Base-by-base conservation (phyloP, 1,139 yeast genomes). In the Suzukiozyma palmioleophila region DNA sequence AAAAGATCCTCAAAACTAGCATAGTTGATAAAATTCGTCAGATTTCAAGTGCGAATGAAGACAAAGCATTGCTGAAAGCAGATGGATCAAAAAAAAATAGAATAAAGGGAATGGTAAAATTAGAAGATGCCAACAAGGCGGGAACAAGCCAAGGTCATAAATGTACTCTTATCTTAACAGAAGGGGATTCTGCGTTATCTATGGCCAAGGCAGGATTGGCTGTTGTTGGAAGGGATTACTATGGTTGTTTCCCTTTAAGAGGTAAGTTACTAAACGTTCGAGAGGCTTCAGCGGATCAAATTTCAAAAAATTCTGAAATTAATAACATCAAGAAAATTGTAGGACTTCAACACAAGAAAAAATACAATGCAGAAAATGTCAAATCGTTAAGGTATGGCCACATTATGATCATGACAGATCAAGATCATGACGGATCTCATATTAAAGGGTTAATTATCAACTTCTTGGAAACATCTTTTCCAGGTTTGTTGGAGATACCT, bases 321-420 rank as follows among this genome's bases (percentile, higher is more conserved):
- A 94, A 88, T 58, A 95, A 97, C 4, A 79, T 94, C 53, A 94
- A 94, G 57, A 92, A 90, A 59, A 94, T 94, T 52, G 84, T 94
- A 69, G 99, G 99, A 18, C 69, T 94, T 42, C 97, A 90, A 60
- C 98, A 94, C 62, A 88, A 86, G 52, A 90, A 89, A 64, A 74
- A 71, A 32, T 94, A 94, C 59, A 65, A 62, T 13, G 48, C 60
- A 0, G 82, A 81, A 28, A 84, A 81, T 50, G 73, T 86, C 8
- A 78, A 77, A 43, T 81, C 83, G 9, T 69, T 94, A 46, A 80
- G 99, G 57, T 94, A 94, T 57, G 98, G 99, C 22, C 96, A 89
- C 60, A 77, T 94, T 38, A 92, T 94, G 97, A 89, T 94, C 56
- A 94, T 94, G 98, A 89, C 99, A 4, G 99, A 94, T 85, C 99